A percentile compares a stretch with the other conserved stretches of the same genome.
Conservation (phyloP, 2,329 filamentous ascomycete genomes). For the Fusarium sp. region DNA sequence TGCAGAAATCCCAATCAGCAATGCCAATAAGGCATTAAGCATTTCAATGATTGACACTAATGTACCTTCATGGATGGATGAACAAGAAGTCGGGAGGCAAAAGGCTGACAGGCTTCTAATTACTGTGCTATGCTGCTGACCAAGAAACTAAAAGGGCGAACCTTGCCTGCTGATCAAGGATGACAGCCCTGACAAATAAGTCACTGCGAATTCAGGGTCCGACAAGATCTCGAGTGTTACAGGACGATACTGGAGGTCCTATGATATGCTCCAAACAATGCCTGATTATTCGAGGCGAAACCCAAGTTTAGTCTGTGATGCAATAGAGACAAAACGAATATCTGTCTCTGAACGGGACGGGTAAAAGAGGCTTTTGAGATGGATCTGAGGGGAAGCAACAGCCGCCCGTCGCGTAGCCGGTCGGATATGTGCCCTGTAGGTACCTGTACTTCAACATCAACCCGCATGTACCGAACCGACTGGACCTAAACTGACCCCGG, state of each 20-base stretch:
- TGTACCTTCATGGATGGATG: not conserved
- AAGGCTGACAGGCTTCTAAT: not conserved
- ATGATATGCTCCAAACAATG: not conserved
- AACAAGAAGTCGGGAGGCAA: not conserved
- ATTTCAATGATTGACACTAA: not conserved
- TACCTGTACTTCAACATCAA: conserved; percentile 14
- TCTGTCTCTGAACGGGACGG: not conserved
- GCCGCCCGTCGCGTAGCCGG: not conserved
- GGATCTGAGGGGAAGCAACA: not conserved
- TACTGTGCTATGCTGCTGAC: conserved; percentile 15
- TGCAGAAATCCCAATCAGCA: not conserved
- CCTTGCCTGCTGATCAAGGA: conserved; percentile 36
- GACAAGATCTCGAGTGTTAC: conserved; percentile 10
- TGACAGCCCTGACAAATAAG: conserved; percentile 24
- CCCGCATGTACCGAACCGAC: conserved; percentile 26
- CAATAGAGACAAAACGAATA: not conserved
- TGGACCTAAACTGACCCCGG: conserved; percentile 9
- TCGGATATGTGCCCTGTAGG: not conserved
- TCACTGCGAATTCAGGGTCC: conserved; percentile 19
- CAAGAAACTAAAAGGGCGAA: conserved; percentile 20
- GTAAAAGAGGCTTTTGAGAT: conserved; percentile 37
- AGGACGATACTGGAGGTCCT: not conserved
- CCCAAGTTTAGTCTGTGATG: conserved; percentile 1
- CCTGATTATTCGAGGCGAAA: conserved; percentile 3
- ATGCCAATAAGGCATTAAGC: not conserved